Conservation (phyloP, 306 rosid species). For the Crataegus laevigata region DNA sequence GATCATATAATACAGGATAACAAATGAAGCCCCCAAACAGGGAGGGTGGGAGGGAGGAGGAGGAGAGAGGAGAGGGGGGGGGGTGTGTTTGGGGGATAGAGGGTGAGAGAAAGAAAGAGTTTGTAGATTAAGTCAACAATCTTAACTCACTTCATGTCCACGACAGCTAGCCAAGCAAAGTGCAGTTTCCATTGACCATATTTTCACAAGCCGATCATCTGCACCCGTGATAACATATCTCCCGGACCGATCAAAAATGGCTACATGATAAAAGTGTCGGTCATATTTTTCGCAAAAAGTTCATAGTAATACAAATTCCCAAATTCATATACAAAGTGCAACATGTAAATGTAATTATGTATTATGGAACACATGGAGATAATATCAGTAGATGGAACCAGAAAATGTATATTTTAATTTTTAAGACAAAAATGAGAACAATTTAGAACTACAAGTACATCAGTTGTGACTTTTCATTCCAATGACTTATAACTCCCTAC, state of each 20-base stretch:
- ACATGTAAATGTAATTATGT: neutral
- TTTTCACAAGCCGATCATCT: slow-evolving; percentile 90
- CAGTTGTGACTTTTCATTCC: neutral
- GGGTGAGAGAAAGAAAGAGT: slow-evolving; percentile 1
- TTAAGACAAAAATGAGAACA: neutral
- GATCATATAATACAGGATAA: neutral
- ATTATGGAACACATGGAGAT: neutral
- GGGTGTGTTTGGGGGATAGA: neutral
- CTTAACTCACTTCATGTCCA: slow-evolving; percentile 75
- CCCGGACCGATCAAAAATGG: slow-evolving; percentile 85
- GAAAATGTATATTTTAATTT: neutral
- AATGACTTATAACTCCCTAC: neutral
- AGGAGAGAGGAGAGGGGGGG: neutral
- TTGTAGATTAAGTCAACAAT: slow-evolving; percentile 15
- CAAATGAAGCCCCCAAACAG: neutral
- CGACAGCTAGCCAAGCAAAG: slow-evolving; percentile 87
- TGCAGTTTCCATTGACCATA: slow-evolving; percentile 97
- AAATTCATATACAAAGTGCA: neutral
- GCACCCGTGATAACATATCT: slow-evolving; percentile 89
- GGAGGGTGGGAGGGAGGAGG: neutral
- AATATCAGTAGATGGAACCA: neutral
- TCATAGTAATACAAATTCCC: neutral
- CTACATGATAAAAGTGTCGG: slow-evolving; percentile 40
- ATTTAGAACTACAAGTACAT: neutral
- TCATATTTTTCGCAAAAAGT: neutral